A percentile compares a stretch with the other conserved stretches of the same genome.
Conservation (phyloP, 768 basidiomycete genomes). For the Lactarius indigo region DNA sequence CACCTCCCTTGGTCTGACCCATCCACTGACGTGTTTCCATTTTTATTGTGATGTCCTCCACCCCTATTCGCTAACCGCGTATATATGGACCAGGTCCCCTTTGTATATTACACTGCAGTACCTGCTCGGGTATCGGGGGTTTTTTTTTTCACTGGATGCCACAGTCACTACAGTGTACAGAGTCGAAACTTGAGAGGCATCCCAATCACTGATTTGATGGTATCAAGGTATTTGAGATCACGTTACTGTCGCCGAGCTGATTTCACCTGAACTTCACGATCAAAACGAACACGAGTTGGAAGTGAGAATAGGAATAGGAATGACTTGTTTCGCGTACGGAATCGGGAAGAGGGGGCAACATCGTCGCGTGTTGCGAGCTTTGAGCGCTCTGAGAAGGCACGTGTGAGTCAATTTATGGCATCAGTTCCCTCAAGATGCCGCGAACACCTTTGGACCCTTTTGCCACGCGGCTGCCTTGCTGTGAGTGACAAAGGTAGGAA, state of each 20-base stretch:
- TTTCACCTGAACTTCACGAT: too few relatives aligned
- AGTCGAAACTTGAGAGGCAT: neutral
- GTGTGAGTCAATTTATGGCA: slow-evolving; percentile 4
- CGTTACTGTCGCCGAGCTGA: neutral
- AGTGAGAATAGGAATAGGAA: neutral
- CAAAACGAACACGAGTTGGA: too few relatives aligned
- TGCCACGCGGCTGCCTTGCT: slow-evolving; percentile 22
- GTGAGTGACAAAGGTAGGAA: slow-evolving; percentile 6
- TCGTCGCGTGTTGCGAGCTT: slow-evolving; percentile 4
- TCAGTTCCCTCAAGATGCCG: neutral
- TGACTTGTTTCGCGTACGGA: slow-evolving; percentile 6
- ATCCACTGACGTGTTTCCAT: neutral
- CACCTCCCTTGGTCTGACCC: neutral
- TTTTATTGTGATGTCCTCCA: neutral
- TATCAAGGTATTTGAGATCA: too few relatives aligned
- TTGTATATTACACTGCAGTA: slow-evolving; percentile 13
- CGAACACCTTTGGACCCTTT: neutral
- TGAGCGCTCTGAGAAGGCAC: neutral
- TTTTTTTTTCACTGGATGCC: neutral
- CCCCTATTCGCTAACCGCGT: neutral
- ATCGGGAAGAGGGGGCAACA: neutral
- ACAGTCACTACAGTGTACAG: neutral
- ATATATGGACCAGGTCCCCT: neutral
- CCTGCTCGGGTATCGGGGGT: neutral
- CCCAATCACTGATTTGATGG: slow-evolving; percentile 15